These are phyloP conservation scores for Lepidium aucheri DNA, from an alignment of 345 rosid genomes.

Conservation along the genomic window DNA sequence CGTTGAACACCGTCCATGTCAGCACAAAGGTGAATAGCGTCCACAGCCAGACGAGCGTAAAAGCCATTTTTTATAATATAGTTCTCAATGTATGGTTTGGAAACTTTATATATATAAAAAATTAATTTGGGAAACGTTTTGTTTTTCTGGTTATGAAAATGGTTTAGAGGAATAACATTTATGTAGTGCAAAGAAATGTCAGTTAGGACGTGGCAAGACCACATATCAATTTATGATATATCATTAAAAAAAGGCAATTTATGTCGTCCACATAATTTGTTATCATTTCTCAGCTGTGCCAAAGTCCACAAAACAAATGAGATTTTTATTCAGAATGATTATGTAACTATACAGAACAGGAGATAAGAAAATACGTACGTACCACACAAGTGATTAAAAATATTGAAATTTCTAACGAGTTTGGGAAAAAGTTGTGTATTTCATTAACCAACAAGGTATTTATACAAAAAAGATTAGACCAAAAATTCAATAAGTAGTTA, in stretches of 20 bases:
- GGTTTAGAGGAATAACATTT: neutral
- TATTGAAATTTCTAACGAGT: too few species aligned
- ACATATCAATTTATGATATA: neutral
- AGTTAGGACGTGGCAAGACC: neutral
- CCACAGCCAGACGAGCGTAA: neutral
- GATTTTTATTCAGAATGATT: neutral
- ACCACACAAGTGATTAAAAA: too few species aligned
- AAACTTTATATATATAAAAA: too few species aligned
- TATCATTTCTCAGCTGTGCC: neutral
- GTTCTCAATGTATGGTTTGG: neutral
- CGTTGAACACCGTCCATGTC: neutral
- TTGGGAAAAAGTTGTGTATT: too few species aligned
- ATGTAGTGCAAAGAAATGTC: neutral
- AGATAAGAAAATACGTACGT: too few species aligned
- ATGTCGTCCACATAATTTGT: neutral
- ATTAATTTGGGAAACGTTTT: too few species aligned
- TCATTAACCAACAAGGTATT: too few species aligned
- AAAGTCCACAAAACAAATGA: neutral
- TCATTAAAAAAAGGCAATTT: neutral
- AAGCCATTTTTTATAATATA: neutral
- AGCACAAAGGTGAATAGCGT: slow-evolving; percentile 10
- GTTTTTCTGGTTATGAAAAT: neutral
- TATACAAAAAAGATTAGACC: too few species aligned
- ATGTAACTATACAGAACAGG: neutral
- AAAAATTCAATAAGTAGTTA: too few species aligned